Evolutionary conservation across 2,329 filamentous ascomycete species (phyloP), one percentile per base, ranked within the genome.

Genomic region (Sporothrix variecibatus): DNA sequence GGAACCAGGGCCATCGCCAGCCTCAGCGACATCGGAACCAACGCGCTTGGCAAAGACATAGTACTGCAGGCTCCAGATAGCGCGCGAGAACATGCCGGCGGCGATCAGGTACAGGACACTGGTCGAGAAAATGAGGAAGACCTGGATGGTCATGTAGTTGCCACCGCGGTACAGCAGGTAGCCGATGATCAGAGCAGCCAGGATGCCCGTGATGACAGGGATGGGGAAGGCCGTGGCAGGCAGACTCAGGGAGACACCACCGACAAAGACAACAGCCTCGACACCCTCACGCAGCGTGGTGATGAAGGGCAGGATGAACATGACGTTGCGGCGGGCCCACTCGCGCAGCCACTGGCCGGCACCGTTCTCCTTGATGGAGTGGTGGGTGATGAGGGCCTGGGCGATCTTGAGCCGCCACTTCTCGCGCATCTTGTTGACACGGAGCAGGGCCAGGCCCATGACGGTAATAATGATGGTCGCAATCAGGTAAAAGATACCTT

Each of bases 341-440:
- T 95, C 91, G 26, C 92, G 92, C 76, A 94, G 70, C 79, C 84
- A 84, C 26, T 23, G 40, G 17, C 67, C 3, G 31, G 56, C 58
- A n/a, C 78, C 84, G 62, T 28, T 26, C 58, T 76, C 60, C 67
- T 68, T 69, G 62, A 76, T n/a, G 20, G 87, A 84, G 56, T 81
- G 81, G 74, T 85, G 76, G 0, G 79, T 80, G 77, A 93, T 89
- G 40, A 96, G 83, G 2, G 92, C 89, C 78, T 88, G 89, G 23
- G 91, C 89, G 31, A 97, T 89, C 88, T 96, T 96, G 78, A 92
- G 84, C n/a, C 90, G 89, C 94, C 94, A 97, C 83, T 96, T 96
- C 76, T 92, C 91, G 81, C 94, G 93, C 81, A 96, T 88, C 82
- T 95, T 96, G 75, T 90, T 92, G 73, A 97, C 88, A 34, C 94